These are phyloP conservation scores for Effrenium voratum DNA, from an alignment of 73 alveolate species.

Conservation along the genomic window DNA sequence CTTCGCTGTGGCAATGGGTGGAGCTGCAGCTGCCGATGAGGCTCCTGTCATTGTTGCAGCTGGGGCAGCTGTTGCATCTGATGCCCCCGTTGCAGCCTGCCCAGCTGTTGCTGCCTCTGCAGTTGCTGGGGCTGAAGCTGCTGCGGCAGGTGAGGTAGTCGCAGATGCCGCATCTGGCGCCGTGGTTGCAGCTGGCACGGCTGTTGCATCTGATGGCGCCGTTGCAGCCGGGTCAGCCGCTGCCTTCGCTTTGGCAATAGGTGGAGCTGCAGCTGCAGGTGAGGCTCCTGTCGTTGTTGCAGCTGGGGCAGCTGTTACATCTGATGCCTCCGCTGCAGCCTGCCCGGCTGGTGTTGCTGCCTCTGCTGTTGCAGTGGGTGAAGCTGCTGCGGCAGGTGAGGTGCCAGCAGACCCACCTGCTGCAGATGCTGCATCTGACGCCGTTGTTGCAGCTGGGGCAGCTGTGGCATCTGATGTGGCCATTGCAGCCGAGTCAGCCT, in stretches of 20 bases:
- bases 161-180: too few relatives aligned
- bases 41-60: not conserved
- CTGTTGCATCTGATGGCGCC: too few relatives aligned
- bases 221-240: too few relatives aligned
- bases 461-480: not conserved
- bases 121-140: not conserved
- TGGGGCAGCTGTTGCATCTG: not conserved
- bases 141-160: not conserved
- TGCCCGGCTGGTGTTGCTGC: too few relatives aligned
- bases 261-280: not conserved
- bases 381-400: not conserved
- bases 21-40: not conserved
- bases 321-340: too few relatives aligned
- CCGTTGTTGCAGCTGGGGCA: not conserved
- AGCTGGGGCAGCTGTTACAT: not conserved
- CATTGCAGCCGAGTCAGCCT: not conserved
- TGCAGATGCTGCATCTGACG: slow-evolving; percentile 3
- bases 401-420: too few relatives aligned
- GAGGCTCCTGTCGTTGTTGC: not conserved
- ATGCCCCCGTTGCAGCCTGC: not conserved
- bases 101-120: not conserved
- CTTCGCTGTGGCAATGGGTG: not conserved
- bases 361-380: not conserved
- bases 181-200: not conserved
- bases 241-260: too few relatives aligned